Evolutionary conservation across 140 eudicot genomes (phyloP), one percentile per base, ranked within the genome.

Genomic region (Ambrosia hybrid): DNA sequence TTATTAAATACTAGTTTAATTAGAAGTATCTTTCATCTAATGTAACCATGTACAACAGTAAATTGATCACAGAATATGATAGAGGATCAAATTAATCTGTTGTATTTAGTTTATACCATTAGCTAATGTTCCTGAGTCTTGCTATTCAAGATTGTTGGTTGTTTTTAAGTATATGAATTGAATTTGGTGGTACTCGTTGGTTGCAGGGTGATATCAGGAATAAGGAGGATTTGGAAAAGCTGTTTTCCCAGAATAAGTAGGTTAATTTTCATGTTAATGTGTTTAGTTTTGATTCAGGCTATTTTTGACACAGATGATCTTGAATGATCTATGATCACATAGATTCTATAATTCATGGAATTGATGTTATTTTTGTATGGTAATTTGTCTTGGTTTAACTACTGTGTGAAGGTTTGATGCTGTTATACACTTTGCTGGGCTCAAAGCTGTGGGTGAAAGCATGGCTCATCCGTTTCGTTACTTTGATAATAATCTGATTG

Each of bases 151-250:
- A 21, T 10, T 59, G 16, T 59, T 59, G 21, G 65, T 16, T 30
- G 4, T 62, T 9, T 41, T 62, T 13, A 57, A 13, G 36, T 36
- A 30, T 30, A 58, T 58, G 7, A 9, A 38, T 48, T 64, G 52
- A 71, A 61, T 64, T 71, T 70, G 72, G 68, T 65, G 49, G 64
- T 43, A 30, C 15, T 58, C 74, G 77, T 74, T 81, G 74, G 72
- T 76, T 81, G 81, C 96, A 94, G 99, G 99, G 97, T 39, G 99
- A 94, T 85, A 89, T 94, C 77, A 88, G 97, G 78, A 94, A 86
- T 57, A 75, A 73, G 77, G 88, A 90, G 57, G 99, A 94, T 78
- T 60, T 94, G 83, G 99, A 94, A 89, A 86, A 86, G 82, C 70
- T 94, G 71, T 94, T 94, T 83, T 90, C 97, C n/a, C 57, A 76